Evolutionary conservation across 192 early-diverging fungal genomes (phyloP), one percentile per base, ranked within the genome.

Genomic region (Coemansia sp.): DNA sequence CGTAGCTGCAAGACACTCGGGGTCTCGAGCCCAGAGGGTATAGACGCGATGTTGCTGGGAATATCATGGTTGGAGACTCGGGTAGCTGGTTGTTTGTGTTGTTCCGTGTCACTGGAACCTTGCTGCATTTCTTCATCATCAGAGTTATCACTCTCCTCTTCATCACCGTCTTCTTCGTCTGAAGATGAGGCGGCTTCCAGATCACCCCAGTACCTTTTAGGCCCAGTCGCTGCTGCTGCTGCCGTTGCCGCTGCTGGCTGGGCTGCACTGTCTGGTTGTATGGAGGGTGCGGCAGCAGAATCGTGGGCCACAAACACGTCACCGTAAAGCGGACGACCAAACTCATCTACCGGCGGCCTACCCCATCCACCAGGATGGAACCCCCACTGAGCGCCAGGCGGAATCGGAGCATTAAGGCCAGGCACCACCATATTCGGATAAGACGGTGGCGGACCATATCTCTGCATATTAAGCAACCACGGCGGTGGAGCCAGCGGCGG

Each of bases 391-490:
- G 94, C 96, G 7, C 95, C 97, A 33, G 88, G 85, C 5, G 97
- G 97, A 68, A 99, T 98, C 5, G 97, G 97, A 11, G 94, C 91
- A 66, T 97, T 99, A 31, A 99, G 79, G 0, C 97, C 97, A 5
- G 97, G 93, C 48, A 99, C 87, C 64, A 89, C 89, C 30, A 99
- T 76, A 61, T 87, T 89, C 2, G 94, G 93, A 71, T 99, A 99
- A 56, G 89, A 92, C 5, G 96, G 95, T 36, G 97, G 97, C 17
- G 93, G 94, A 1, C 97, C 97, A 69, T 94, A 91, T 22, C 96
- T 86, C 84, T 99, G 97, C 97, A 99, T 99, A 68, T 95, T 96
- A 67, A 98, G 88, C 36, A 99, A 82, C 96, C 96, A 99, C 20
- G 97, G 97, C 40, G 94, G 94, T 22, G 97, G 94, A 2, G 95